Percentiles rank a stretch among this genome's conserved stretches.
These are phyloP conservation scores for Clonostachys chloroleuca DNA, from an alignment of 2,329 filamentous ascomycete genomes.

Conservation along the genomic window DNA sequence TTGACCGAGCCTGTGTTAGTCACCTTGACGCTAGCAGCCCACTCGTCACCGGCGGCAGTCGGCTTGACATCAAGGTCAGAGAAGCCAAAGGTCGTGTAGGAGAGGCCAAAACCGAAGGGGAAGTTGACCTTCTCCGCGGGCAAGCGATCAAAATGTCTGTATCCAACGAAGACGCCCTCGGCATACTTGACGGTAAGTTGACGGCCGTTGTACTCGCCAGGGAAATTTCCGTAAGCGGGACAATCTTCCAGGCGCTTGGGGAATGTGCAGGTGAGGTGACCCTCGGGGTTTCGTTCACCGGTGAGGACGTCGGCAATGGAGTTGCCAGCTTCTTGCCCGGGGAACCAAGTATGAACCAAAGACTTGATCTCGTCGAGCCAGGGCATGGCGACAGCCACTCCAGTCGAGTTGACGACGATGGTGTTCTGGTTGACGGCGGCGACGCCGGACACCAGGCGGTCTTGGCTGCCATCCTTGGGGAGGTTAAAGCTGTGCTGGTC, in stretches of 20 bases:
- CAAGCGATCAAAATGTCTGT: slow-evolving; percentile 59
- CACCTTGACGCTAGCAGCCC: slow-evolving; percentile 42
- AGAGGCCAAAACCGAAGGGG: slow-evolving; percentile 63
- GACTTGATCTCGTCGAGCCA: slow-evolving; percentile 49
- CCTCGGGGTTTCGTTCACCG: slow-evolving; percentile 58
- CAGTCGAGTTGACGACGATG: slow-evolving; percentile 58
- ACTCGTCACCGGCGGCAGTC: slow-evolving; percentile 38
- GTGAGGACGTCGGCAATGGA: slow-evolving; percentile 62
- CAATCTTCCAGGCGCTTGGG: slow-evolving; percentile 55
- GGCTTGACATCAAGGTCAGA: slow-evolving; percentile 38
- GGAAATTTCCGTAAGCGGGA: slow-evolving; percentile 58
- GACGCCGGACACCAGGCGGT: slow-evolving; percentile 52
- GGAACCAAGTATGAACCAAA: slow-evolving; percentile 61
- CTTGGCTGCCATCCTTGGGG: slow-evolving; percentile 43
- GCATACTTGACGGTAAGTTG: slow-evolving; percentile 51
- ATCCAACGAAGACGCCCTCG: slow-evolving; percentile 65
- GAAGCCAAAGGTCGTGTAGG: slow-evolving; percentile 55
- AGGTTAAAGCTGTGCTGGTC: slow-evolving; percentile 68
- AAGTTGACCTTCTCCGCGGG: slow-evolving; percentile 50
- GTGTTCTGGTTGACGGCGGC: slow-evolving; percentile 53
- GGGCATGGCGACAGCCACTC: slow-evolving; percentile 53
- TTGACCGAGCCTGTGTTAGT: slow-evolving; percentile 49
- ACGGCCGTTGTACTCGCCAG: slow-evolving; percentile 28
- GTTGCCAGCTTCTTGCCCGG: slow-evolving; percentile 64
- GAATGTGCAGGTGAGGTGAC: slow-evolving; percentile 59